Evolutionary conservation across 2,329 filamentous ascomycete genomes (phyloP), one percentile per base, ranked within the genome.

Genomic region (Ceratocystis eucalypticola): DNA sequence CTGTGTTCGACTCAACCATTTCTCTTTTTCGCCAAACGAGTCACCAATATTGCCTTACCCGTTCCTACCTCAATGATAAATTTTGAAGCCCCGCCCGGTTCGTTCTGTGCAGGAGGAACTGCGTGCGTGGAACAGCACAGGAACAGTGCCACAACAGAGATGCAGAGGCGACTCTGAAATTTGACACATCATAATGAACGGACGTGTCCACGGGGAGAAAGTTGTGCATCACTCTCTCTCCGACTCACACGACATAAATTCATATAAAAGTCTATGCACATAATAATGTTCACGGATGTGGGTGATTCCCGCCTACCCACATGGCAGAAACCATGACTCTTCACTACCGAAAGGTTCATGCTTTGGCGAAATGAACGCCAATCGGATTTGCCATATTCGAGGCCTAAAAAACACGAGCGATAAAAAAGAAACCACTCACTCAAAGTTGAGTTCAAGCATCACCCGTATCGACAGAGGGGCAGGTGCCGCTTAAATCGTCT

Each of bases 121-220:
- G 28, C 55, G 55, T 37, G 55, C 55, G 55, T 59, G 55, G 55
- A 37, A 59, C 55, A 59, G n/a, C 20, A 33, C 28, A 37, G 33
- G 55, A 59, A 59, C 55, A 59, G 55, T 59, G 55, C 55, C 30
- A 37, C 55, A 7, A 59, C 55, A 59, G 28, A 59, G 55, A 37
- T n/a, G 15, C 17, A 33, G 22, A 59, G 12, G 17, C 12, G 3
- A 30, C 20, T 8, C 12, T 7, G 17, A 8, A 6, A 59, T 59
- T 33, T 59, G 55, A 59, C 28, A 59, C 55, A 59, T 59, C 55
- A 59, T n/a, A 59, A 33, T 33, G 53, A 59, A 33, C n/a, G 28
- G 25, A 17, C 28, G 53, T 57, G 53, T 57, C 17, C 53, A 53
- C 8, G n/a, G 22, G 5, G n/a, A 53, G 48, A 1, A 17, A 57